Evolutionary conservation across 495 filamentous ascomycete genomes (phyloP).

Genomic region (Rhypophila decipiens): DNA sequence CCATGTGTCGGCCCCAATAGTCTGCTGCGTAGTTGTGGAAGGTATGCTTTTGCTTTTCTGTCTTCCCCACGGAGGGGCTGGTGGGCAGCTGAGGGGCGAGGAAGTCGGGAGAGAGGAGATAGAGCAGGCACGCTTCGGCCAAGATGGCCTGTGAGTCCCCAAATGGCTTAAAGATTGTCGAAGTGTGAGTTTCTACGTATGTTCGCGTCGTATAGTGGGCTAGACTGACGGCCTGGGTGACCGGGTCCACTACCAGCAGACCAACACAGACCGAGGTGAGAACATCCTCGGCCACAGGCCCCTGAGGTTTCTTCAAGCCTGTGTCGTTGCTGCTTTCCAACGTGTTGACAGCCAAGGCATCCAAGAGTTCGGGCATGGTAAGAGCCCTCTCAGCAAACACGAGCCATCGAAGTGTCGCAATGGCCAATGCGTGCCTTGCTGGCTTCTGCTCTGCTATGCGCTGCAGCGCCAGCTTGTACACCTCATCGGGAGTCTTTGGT

Average conservation of each 20-base stretch:
- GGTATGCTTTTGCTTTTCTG: background rate
- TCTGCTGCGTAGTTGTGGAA: background rate
- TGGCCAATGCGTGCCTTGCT: background rate
- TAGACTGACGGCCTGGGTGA: background rate
- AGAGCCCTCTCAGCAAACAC: background rate
- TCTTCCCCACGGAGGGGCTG: background rate
- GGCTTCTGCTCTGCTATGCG: background rate
- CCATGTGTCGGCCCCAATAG: background rate
- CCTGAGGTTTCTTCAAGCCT: background rate
- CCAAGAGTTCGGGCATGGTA: background rate
- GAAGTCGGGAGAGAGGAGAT: background rate
- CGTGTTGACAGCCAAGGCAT: background rate
- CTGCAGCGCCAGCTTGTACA: background rate
- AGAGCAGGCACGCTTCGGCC: background rate
- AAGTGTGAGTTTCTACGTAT: background rate
- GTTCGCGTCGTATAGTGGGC: background rate
- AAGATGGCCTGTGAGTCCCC: background rate
- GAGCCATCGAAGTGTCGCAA: background rate
- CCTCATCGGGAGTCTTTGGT: background rate
- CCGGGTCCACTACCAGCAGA: background rate
- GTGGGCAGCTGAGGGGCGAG: background rate
- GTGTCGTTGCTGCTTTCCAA: background rate
- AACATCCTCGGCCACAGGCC: background rate
- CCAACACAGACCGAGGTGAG: background rate
- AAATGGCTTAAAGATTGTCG: background rate